Base-by-base conservation (phyloP, 1,284 basidiomycete species). In the Rhizoctonia solani region DNA sequence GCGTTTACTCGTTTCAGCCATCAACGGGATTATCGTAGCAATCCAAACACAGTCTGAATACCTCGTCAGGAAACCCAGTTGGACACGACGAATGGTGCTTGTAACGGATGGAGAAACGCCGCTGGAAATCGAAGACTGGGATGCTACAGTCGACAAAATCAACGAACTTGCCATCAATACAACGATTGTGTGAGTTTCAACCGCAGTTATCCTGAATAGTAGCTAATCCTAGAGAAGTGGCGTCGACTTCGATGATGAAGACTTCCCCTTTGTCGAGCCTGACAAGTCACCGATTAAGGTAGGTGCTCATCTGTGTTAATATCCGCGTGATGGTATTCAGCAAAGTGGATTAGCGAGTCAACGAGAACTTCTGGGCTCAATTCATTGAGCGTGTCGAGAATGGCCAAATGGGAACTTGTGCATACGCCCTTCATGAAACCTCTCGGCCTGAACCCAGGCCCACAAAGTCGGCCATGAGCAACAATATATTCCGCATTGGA, bases 11-110 rank as follows among this genome's bases (percentile, higher is more conserved):
- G 41, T 4, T 61, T 67, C 72, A 96, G 93, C 94, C 2, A 82
- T 97, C 54, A 92, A 95, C 72, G 93, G 88, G 1, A 77, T 97
- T 41, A 88, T 96, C 70, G 93, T 95, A 11, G 92, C 84, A 0
- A 84, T 94, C 59, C 87, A 95, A 75, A 89, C 91, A 13, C 86
- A 93, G 76, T 79, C 83, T 63, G 72, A 76, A 13, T 83, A 87
- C 72, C 80, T 92, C 14, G 79, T 72, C 19, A 84, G 80, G 70
- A 90, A 89, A 78, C 83, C 83, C 71, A 83, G 84, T 0, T 95
- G 93, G 93, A 88, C 88, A 1, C 83, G 91, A 46, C 93, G 89
- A 77, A 81, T 94, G 3, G 81, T 89, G 29, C 74, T 95, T 5
- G 77, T 95, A 23, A 96, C 93, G 0, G 91, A 95, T 72, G 93